These are phyloP conservation scores for Strobilomyces confusus DNA, from an alignment of 768 basidiomycete species.

Conservation along the genomic window DNA sequence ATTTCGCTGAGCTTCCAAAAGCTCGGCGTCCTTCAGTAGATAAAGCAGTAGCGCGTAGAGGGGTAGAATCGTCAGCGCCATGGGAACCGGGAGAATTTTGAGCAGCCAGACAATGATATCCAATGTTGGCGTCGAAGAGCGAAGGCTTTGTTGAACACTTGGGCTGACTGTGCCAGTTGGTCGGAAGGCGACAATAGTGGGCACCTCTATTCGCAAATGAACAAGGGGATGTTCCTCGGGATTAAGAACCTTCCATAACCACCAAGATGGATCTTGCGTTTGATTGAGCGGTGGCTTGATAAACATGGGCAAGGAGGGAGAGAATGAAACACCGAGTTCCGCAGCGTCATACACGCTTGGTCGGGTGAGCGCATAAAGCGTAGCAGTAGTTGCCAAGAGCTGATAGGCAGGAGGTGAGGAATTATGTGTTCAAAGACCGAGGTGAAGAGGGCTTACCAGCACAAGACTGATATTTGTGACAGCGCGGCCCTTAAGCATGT, in stretches of 20 bases:
- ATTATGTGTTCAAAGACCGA: background rate
- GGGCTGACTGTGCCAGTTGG: slow-evolving; percentile 34
- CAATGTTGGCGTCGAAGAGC: slow-evolving; percentile 45
- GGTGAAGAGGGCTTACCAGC: slow-evolving; percentile 45
- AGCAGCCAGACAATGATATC: slow-evolving; percentile 67
- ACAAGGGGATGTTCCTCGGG: slow-evolving; percentile 61
- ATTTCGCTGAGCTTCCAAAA: slow-evolving; percentile 81
- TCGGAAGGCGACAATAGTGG: slow-evolving; percentile 67
- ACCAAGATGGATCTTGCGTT: slow-evolving; percentile 50
- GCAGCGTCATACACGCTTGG: slow-evolving; percentile 36
- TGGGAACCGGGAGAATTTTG: slow-evolving; percentile 83
- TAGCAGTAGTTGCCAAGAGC: slow-evolving; percentile 74
- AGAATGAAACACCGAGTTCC: slow-evolving; percentile 16
- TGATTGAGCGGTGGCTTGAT: slow-evolving; percentile 29
- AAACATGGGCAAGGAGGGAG: slow-evolving; percentile 31
- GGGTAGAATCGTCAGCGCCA: slow-evolving; percentile 66
- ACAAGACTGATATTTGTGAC: slow-evolving; percentile 78
- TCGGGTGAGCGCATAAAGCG: slow-evolving; percentile 70
- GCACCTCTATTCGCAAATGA: slow-evolving; percentile 78
- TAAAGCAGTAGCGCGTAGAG: slow-evolving; percentile 80
- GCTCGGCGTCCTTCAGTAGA: slow-evolving; percentile 86
- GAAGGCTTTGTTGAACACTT: slow-evolving; percentile 32
- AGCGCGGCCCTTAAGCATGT: slow-evolving; percentile 60
- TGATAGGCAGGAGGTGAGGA: slow-evolving; percentile 27
- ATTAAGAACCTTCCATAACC: slow-evolving; percentile 76